Percentiles rank a stretch among this genome's conserved stretches.
Conservation (phyloP, 805 yeast species). For the Hanseniaspora vineae region DNA sequence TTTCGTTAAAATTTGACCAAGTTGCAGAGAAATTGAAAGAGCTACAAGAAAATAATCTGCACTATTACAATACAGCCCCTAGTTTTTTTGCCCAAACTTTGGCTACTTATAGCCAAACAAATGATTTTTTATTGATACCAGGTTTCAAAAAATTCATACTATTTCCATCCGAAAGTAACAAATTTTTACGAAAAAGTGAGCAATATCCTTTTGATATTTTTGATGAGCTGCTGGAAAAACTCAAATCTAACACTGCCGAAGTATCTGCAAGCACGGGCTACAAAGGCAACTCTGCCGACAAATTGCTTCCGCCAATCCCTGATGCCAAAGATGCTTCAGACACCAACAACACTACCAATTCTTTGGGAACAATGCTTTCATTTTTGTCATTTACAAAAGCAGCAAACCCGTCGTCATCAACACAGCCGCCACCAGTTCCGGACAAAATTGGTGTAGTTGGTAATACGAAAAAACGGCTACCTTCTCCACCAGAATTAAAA, state of each 20-base stretch:
- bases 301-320: not conserved
- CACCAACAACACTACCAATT: not conserved
- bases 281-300: not conserved
- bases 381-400: not conserved
- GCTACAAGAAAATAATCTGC: not conserved
- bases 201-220: slow-evolving; percentile 17
- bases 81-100: not conserved
- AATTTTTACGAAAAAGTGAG: slow-evolving; percentile 9
- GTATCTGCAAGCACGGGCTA: slow-evolving; percentile 7
- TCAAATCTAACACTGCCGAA: slow-evolving; percentile 6
- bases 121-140: not conserved
- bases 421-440: not conserved
- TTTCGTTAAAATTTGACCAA: not conserved
- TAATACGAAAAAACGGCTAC: slow-evolving; percentile 10
- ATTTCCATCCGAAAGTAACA: not conserved
- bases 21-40: not conserved
- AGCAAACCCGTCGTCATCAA: not conserved
- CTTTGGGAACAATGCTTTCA: not conserved
- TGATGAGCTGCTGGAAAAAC: slow-evolving; percentile 15
- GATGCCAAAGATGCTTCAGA: not conserved
- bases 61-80: not conserved
- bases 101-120: not conserved
- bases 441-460: not conserved
- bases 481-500: slow-evolving; percentile 13
- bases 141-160: not conserved